A percentile compares a stretch with the other conserved stretches of the same genome.
Conservation (phyloP, 176 grass and related monocot species). For the Musa beccarii region DNA sequence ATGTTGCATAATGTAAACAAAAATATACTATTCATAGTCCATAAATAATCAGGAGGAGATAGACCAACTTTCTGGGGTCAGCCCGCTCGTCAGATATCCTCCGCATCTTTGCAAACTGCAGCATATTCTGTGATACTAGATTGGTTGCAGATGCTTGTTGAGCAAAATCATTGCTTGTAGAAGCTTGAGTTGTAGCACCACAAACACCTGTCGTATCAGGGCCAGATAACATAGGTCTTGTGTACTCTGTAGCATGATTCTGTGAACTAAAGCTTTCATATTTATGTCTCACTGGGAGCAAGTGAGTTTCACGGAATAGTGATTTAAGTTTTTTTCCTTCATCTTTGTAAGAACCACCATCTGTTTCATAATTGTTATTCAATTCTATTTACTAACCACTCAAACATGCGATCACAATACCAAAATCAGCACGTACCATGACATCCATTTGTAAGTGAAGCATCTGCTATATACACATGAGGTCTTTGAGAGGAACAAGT, state of each 20-base stretch:
- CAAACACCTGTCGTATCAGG: constrained; percentile 19
- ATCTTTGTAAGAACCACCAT: constrained; percentile 8
- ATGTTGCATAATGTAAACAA: not conserved
- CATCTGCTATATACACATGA: constrained; percentile 10
- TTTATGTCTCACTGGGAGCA: constrained; percentile 7
- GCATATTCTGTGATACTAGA: constrained; percentile 37
- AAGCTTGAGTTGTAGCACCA: constrained; percentile 28
- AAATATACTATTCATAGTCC: not conserved
- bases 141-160: constrained; percentile 33
- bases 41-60: constrained; percentile 14
- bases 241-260: constrained; percentile 11
- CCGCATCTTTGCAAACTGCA: constrained; percentile 69
- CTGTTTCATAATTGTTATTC: not conserved
- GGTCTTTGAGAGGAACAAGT: constrained; percentile 35
- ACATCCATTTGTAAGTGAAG: constrained; percentile 8
- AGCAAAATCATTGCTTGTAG: constrained; percentile 32
- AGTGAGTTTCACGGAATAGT: constrained; percentile 5
- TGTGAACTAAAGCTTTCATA: constrained; percentile 17
- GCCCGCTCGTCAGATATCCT: constrained; percentile 49
- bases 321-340: constrained; percentile 1
- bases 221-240: constrained; percentile 8
- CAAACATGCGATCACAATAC: not conserved
- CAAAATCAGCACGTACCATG: not conserved
- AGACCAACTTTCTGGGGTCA: constrained; percentile 56
- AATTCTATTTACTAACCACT: not conserved